These are phyloP conservation scores for Epithemia pelagica DNA, from an alignment of 108 stramenopile genomes.

Conservation along the genomic window DNA sequence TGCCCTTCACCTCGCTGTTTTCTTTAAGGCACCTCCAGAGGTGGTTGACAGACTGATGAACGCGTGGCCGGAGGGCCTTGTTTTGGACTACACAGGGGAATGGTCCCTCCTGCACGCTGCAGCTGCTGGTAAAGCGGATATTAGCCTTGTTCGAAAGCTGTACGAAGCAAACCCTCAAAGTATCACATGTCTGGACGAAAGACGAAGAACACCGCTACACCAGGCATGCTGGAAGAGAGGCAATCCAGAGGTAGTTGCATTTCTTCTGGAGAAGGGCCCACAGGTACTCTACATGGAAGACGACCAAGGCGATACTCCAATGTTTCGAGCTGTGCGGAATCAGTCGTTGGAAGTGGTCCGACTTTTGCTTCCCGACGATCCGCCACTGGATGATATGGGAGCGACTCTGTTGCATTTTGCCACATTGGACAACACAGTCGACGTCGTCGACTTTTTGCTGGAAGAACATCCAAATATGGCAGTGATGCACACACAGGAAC, in stretches of 20 bases:
- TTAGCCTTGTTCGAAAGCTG: not conserved
- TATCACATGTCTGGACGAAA: not conserved
- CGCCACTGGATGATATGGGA: not conserved
- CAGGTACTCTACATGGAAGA: not conserved
- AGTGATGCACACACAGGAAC: not conserved
- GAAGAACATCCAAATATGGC: not conserved
- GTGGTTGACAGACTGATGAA: conserved; percentile 4
- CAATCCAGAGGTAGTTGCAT: not conserved
- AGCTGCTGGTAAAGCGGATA: not conserved
- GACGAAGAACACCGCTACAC: not conserved
- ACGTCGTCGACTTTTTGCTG: not conserved
- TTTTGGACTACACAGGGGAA: not conserved
- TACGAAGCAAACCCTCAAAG: not conserved
- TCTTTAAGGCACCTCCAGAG: not conserved
- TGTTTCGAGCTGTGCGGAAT: not conserved
- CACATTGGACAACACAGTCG: not conserved
- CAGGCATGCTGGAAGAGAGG: not conserved
- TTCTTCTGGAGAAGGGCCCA: not conserved
- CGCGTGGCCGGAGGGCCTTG: conserved; percentile 2
- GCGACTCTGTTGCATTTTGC: not conserved
- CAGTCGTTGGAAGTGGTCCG: not conserved
- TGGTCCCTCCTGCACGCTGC: not conserved
- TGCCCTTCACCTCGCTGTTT: conserved; percentile 7
- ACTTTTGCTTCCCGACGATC: not conserved
- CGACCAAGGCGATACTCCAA: not conserved